phyloP scores from a whole-genome alignment of 257 asterid genomes.

The Fraxinus pennsylvanica region DNA sequence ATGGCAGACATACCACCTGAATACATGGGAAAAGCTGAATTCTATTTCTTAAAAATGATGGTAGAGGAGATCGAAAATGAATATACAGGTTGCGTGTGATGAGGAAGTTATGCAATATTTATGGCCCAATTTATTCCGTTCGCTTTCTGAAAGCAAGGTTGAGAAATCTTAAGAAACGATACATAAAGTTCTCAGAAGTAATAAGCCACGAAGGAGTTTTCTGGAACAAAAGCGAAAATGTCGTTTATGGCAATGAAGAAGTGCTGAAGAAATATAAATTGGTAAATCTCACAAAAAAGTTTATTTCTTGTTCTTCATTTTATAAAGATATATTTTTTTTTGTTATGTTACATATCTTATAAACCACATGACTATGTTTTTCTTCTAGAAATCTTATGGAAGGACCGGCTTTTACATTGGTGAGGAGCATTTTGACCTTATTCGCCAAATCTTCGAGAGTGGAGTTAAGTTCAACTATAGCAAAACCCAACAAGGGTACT shows the following conservation, averaged over 20 bases:
- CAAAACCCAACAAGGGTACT: not conserved
- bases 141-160: constrained; percentile 8
- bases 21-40: not conserved
- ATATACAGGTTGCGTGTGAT: not conserved
- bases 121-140: constrained; percentile 8
- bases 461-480: constrained; percentile 33
- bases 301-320: constrained; percentile 20
- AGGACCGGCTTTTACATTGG: constrained; percentile 20
- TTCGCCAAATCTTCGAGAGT: constrained; percentile 41
- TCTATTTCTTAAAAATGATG: constrained; percentile 20
- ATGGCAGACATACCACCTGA: not conserved
- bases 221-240: constrained; percentile 34
- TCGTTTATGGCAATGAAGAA: constrained; percentile 30
- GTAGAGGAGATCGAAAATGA: constrained; percentile 16
- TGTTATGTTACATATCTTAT: not conserved
- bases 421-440: constrained; percentile 38
- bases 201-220: constrained; percentile 16
- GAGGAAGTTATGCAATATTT: not conserved
- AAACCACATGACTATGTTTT: constrained; percentile 6
- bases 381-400: constrained; percentile 26
- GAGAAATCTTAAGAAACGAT: not conserved
- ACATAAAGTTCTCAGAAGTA: constrained; percentile 12
- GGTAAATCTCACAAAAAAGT: constrained; percentile 24
- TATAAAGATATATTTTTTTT: too few species aligned
- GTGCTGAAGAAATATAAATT: constrained; percentile 25